These are phyloP conservation scores for Rhodotorula mucilaginosa DNA, from an alignment of 1,284 basidiomycete species.

Conservation along the genomic window DNA sequence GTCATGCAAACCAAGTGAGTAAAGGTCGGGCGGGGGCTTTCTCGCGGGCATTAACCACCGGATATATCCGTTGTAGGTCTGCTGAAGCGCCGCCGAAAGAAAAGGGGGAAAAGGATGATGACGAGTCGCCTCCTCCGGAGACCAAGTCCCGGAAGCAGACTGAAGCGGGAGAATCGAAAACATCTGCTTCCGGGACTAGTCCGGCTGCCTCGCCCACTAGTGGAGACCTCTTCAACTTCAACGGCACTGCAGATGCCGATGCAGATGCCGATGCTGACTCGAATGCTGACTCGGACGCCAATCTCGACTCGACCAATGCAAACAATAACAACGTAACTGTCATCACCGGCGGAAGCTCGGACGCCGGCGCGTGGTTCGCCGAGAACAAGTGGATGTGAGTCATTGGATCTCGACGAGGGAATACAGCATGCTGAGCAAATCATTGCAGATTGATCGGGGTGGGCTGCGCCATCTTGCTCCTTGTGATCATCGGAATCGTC, in stretches of 20 bases:
- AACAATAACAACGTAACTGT: constrained; percentile 21
- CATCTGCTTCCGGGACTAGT: not conserved
- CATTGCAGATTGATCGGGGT: not conserved
- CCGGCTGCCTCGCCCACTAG: not conserved
- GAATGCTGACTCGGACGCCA: constrained; percentile 3
- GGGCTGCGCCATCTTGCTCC: not conserved
- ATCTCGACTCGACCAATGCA: constrained; percentile 3
- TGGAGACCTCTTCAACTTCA: not conserved
- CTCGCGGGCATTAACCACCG: not conserved
- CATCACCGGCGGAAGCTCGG: not conserved
- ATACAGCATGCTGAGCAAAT: not conserved
- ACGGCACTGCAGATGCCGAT: constrained; percentile 20
- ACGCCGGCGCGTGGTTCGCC: constrained; percentile 5
- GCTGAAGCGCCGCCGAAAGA: not conserved
- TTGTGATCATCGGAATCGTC: constrained; percentile 12
- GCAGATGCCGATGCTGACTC: constrained; percentile 5
- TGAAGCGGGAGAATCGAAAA: no score
- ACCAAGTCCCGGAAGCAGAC: not conserved
- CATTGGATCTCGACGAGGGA: not conserved
- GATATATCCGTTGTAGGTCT: not conserved
- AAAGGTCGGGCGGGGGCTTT: not conserved
- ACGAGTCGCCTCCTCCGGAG: not conserved
- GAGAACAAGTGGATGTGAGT: constrained; percentile 28
- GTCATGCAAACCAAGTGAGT: not conserved
- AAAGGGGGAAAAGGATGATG: no score